Evolutionary conservation across 192 early-diverging fungal species (phyloP), one percentile per base, ranked within the genome.

Genomic region (Chytriomyces confervae): DNA sequence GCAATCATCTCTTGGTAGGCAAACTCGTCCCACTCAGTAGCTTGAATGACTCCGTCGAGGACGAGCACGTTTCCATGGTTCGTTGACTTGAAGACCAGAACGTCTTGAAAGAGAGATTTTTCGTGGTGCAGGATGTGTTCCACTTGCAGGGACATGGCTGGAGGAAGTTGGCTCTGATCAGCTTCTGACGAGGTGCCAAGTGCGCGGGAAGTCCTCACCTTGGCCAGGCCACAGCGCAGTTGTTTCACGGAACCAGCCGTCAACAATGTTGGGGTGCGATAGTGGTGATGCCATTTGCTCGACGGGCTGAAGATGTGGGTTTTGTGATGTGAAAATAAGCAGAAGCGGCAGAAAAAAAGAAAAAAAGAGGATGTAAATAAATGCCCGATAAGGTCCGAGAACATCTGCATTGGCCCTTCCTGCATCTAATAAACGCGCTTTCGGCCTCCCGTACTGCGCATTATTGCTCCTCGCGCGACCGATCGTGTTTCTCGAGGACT

Each of bases 1-100:
- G 97, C 94, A 87, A 99, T 99, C 97, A 98, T 99, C 87, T 99
- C 98, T 86, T 99, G 98, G 86, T 89, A 94, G 86, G 96, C 90
- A 83, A 97, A 98, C 86, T 99, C 98, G 85, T 99, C 98, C 82
- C 95, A 92, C 88, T 99, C 98, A 78, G 97, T 98, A 64, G 91
- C 90, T 83, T 99, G 98, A 85, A 99, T 96, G 57, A 97, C 97
- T 73, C 97, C 97, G 83, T 99, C 98, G 60, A 99, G 92, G 20
- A 97, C 95, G 20, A 99, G 89, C 45, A 98, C 97, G 82, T 94
- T 98, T 77, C 98, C 98, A 82, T 98, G 94, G 84, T 92, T 93
- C 80, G 90, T 89, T 62, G 95, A 97, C 84, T 96, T 86, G 86
- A 99, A 99, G n/a, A 98, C 93, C 44, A 99, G 91, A 50, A 99